Percentiles rank a stretch among this genome's conserved stretches.
phyloP scores from a whole-genome alignment of 2,329 filamentous ascomycete genomes.

The Aspergillus luchuensis region DNA sequence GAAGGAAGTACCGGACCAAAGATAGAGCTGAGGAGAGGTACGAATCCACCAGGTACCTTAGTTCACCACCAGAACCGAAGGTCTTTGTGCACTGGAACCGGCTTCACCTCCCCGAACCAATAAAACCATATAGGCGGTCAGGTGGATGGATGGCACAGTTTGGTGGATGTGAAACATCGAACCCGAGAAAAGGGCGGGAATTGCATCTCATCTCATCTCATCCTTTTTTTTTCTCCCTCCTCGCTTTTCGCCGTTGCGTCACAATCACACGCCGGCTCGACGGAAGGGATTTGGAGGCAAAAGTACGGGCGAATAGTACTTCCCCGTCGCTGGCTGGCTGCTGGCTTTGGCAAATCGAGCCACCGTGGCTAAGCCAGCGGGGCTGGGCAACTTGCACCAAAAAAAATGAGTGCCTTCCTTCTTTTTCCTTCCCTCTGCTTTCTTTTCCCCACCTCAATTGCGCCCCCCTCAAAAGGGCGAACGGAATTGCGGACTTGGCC shows the following conservation, averaged over 20 bases:
- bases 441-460: background rate
- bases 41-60: background rate
- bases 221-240: background rate
- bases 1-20: background rate
- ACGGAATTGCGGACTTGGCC: background rate
- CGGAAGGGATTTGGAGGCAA: background rate
- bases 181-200: background rate
- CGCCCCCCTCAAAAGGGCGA: background rate
- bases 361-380: background rate
- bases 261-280: background rate
- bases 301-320: constrained; percentile 5
- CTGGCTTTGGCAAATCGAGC: background rate
- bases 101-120: constrained; percentile 4
- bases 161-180: constrained; percentile 7
- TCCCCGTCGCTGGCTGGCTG: background rate
- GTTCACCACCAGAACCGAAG: background rate
- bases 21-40: background rate
- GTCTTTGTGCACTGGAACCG: constrained; percentile 5
- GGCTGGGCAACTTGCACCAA: background rate
- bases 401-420: background rate
- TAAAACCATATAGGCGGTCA: background rate
- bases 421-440: background rate
- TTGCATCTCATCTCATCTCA: background rate
- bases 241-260: background rate
- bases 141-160: background rate